Evolutionary conservation across 2,329 filamentous ascomycete genomes (phyloP).

Genomic region (Rhynchosporium agropyri): DNA sequence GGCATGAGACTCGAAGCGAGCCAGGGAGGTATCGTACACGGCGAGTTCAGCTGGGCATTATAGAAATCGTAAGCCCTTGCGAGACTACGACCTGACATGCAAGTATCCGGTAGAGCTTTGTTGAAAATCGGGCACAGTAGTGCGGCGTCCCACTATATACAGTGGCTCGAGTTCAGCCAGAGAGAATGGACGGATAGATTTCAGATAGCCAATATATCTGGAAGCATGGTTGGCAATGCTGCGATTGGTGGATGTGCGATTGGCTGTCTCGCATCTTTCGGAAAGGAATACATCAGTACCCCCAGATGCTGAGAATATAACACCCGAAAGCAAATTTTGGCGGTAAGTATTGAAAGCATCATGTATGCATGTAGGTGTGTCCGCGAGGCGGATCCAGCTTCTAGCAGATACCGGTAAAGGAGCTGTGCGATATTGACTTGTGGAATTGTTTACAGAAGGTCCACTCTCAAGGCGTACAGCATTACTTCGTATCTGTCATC

Average conservation of each 20-base stretch:
- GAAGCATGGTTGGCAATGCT: not conserved
- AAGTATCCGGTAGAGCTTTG: not conserved
- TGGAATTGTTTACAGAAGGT: not conserved
- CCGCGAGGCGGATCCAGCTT: not conserved
- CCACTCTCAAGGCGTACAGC: not conserved
- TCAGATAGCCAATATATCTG: not conserved
- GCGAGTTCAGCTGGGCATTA: not conserved
- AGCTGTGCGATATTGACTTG: conserved; percentile 1
- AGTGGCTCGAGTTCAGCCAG: conserved; percentile 11
- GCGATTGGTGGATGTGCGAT: not conserved
- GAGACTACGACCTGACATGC: conserved; percentile 10
- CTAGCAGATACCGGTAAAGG: not conserved
- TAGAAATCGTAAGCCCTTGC: not conserved
- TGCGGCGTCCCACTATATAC: conserved; percentile 6
- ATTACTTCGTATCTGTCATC: not conserved
- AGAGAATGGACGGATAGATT: not conserved
- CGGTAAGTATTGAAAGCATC: not conserved
- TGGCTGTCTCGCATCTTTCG: conserved; percentile 2
- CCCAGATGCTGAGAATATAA: not conserved
- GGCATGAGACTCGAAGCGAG: not conserved
- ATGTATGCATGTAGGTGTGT: not conserved
- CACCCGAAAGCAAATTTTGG: conserved; percentile 1
- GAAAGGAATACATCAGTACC: conserved; percentile 3
- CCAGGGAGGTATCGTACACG: not conserved
- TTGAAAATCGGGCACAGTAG: not conserved